These are phyloP conservation scores for Geopyxis carbonaria DNA, from an alignment of 495 filamentous ascomycete species.

Conservation along the genomic window DNA sequence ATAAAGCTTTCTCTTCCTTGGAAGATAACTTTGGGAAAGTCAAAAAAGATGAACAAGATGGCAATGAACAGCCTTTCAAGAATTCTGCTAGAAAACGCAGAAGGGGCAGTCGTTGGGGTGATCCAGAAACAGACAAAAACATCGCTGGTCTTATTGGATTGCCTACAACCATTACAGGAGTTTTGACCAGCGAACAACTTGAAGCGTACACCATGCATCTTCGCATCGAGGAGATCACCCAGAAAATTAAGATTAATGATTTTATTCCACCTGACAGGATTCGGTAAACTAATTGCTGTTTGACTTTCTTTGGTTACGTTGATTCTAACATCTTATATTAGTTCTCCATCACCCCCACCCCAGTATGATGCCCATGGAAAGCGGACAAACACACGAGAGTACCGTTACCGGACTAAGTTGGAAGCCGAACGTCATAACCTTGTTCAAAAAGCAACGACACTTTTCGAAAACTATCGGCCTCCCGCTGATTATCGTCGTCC, in stretches of 20 bases:
- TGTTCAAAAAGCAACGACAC: constrained; percentile 94
- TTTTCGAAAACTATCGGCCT: constrained; percentile 94
- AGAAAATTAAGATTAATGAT: constrained; percentile 96
- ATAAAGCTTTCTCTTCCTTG: too few relatives aligned
- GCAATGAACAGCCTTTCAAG: too few relatives aligned
- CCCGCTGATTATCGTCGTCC: constrained; percentile 94
- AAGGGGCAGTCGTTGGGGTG: constrained; percentile 97
- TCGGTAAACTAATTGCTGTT: constrained; percentile 40
- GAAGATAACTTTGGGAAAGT: too few relatives aligned
- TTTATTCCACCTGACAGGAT: constrained; percentile 90
- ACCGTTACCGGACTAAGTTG: constrained; percentile 87
- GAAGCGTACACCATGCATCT: constrained; percentile 91
- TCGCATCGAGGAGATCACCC: constrained; percentile 95
- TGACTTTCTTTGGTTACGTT: neutral
- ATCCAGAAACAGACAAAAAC: constrained; percentile 78
- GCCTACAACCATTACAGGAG: constrained; percentile 83
- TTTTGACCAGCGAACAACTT: constrained; percentile 94
- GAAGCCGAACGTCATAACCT: constrained; percentile 98
- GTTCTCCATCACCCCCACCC: constrained; percentile 85
- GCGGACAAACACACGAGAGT: constrained; percentile 96
- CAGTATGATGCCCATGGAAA: constrained; percentile 98
- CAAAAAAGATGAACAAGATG: too few relatives aligned
- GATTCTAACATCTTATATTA: constrained; percentile 27
- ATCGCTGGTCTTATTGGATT: constrained; percentile 94
- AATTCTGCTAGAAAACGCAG: constrained; percentile 39